phyloP scores from a whole-genome alignment of 176 grass and related monocot genomes.

The Lolium perenne region DNA sequence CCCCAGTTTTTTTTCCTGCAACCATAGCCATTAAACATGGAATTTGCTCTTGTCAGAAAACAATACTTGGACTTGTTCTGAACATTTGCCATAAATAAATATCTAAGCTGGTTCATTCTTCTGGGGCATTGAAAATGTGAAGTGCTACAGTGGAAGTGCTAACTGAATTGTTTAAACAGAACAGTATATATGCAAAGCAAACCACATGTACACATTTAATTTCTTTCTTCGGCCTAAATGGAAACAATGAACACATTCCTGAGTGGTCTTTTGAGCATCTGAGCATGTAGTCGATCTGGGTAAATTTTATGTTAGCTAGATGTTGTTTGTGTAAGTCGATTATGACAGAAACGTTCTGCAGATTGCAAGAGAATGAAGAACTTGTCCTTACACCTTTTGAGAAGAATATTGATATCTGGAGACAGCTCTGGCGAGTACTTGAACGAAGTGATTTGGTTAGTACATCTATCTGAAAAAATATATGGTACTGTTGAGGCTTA shows the following conservation, averaged over 20 bases:
- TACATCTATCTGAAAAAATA: constrained; percentile 28
- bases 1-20: neutral
- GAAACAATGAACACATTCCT: neutral
- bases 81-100: neutral
- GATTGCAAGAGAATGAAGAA: constrained; percentile 86
- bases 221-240: neutral
- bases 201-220: neutral
- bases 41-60: neutral
- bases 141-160: constrained; percentile 5
- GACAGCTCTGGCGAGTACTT: constrained; percentile 96
- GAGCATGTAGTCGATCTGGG: neutral
- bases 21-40: neutral
- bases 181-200: neutral
- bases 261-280: neutral
- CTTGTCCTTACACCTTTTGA: constrained; percentile 95
- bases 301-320: neutral
- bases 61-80: constrained; percentile 14
- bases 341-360: constrained; percentile 4
- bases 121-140: neutral
- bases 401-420: constrained; percentile 98
- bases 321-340: neutral
- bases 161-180: neutral
- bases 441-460: constrained; percentile 91
- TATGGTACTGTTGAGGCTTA: neutral
- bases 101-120: neutral